A percentile compares a stretch with the other conserved stretches of the same genome.
Evolutionary conservation across 441 rosid genomes (phyloP).

Genomic region (Erodium texanum): DNA sequence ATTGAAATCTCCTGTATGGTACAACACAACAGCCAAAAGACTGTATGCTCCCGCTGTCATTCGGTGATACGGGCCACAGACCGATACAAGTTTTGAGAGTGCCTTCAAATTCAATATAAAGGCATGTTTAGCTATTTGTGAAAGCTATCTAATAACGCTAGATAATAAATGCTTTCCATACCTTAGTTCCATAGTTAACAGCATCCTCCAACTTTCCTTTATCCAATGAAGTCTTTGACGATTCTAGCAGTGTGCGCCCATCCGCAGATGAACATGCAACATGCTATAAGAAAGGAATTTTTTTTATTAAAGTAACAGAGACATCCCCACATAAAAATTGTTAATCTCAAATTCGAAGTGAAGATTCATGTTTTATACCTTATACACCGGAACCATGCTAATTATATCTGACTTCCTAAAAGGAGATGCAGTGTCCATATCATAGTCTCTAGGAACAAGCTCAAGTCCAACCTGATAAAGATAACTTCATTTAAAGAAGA

Average conservation of each 20-base stretch:
- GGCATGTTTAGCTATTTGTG: conserved; percentile 17
- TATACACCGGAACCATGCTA: conserved; percentile 75
- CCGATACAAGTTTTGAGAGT: conserved; percentile 63
- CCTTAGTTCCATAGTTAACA: conserved; percentile 73
- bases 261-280: conserved; percentile 79
- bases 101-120: conserved; percentile 44
- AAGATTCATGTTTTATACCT: conserved; percentile 33
- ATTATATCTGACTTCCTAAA: conserved; percentile 61
- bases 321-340: background rate
- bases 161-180: conserved; percentile 16
- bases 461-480: conserved; percentile 65
- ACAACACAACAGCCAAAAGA: conserved; percentile 74
- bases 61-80: conserved; percentile 81
- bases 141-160: background rate
- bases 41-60: conserved; percentile 87
- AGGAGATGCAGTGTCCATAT: conserved; percentile 55
- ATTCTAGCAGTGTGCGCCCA: conserved; percentile 70
- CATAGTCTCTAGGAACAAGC: conserved; percentile 73
- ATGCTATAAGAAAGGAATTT: conserved; percentile 39
- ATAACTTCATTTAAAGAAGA: conserved; percentile 25
- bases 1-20: conserved; percentile 78
- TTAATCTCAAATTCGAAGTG: background rate
- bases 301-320: conserved; percentile 17
- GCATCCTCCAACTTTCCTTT: conserved; percentile 87
- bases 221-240: conserved; percentile 76